Evolutionary conservation across 2,329 filamentous ascomycete genomes (phyloP), one percentile per base, ranked within the genome.

Genomic region (Beauveria pseudobassiana): DNA sequence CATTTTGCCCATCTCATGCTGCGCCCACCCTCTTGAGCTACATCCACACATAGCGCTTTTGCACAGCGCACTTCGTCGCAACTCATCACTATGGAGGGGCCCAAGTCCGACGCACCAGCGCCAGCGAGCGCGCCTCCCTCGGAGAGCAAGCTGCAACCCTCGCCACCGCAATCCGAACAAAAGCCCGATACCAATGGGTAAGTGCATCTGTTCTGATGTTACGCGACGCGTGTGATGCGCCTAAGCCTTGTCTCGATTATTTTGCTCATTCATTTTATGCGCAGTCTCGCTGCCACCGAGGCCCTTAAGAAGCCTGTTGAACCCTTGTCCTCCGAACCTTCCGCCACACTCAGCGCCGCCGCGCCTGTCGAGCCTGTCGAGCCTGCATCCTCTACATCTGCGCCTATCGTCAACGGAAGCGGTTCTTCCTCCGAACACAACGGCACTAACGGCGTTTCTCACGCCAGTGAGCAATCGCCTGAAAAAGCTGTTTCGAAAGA

Each of bases 21-120:
- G 72, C 73, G 66, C 66, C 68, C 64, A 66, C 65, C 65, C 64
- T 61, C 64, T 66, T 73, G 63, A 71, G 65, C 65, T 67, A 59
- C 67, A 65, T 67, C 65, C 63, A 65, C 62, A 66, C 60, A 63
- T 64, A 68, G 69, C 70, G 67, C 67, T 64, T 67, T 66, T 70
- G 73, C 78, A 75, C 79, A 78, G 52, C 70, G 67, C 67, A 55
- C 52, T 64, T 64, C 65, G 68, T 67, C 70, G 73, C 78, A 74
- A 79, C 78, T 75, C 78, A 42, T 79, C 77, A 77, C 77, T 69
- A 83, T 84, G 81, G 77, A 80, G 65, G 80, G 80, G 67, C 77
- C 79, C 64, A 73, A 71, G 51, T 71, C 76, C 64, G 75, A 81
- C 68, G 69, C 72, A 59, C 67, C 73, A 64, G 65, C 71, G 66